Percentiles rank a stretch among this genome's conserved stretches.
Conservation (phyloP, 345 rosid species). For the Syzygium aromaticum region DNA sequence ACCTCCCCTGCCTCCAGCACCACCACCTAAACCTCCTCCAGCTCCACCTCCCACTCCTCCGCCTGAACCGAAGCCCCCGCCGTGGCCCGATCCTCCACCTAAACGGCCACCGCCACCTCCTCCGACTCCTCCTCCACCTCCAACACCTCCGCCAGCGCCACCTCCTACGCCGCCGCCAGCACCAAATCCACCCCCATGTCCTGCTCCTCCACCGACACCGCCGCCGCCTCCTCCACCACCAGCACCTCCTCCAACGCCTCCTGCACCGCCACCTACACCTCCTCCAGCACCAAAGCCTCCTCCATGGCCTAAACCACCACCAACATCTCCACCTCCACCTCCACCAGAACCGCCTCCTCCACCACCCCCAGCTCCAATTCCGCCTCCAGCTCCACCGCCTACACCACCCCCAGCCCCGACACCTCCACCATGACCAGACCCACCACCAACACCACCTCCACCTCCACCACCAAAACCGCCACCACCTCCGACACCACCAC, state of each 20-base stretch:
- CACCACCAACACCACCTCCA: constrained; percentile 35
- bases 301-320: constrained; percentile 37
- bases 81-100: constrained; percentile 22
- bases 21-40: constrained; percentile 26
- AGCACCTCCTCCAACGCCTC: constrained; percentile 29
- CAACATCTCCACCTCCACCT: constrained; percentile 32
- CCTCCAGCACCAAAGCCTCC: constrained; percentile 31
- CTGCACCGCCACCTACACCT: constrained; percentile 39
- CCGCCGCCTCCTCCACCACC: constrained; percentile 22
- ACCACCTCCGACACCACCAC: constrained; percentile 28
- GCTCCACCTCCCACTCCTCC: constrained; percentile 29
- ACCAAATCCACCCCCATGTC: constrained; percentile 29
- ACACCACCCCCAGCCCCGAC: constrained; percentile 6
- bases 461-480: constrained; percentile 23
- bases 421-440: constrained; percentile 10
- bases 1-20: constrained; percentile 31
- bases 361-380: constrained; percentile 22
- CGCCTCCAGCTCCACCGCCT: constrained; percentile 19
- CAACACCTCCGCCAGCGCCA: constrained; percentile 31
- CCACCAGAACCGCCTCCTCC: constrained; percentile 39
- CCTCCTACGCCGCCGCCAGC: constrained; percentile 26
- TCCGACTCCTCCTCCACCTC: constrained; percentile 36
- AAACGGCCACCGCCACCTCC: constrained; percentile 50
- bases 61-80: constrained; percentile 21
- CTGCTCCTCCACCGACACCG: constrained; percentile 28